Evolutionary conservation across 2,329 filamentous ascomycete species (phyloP).

Genomic region (Fusarium siculi): DNA sequence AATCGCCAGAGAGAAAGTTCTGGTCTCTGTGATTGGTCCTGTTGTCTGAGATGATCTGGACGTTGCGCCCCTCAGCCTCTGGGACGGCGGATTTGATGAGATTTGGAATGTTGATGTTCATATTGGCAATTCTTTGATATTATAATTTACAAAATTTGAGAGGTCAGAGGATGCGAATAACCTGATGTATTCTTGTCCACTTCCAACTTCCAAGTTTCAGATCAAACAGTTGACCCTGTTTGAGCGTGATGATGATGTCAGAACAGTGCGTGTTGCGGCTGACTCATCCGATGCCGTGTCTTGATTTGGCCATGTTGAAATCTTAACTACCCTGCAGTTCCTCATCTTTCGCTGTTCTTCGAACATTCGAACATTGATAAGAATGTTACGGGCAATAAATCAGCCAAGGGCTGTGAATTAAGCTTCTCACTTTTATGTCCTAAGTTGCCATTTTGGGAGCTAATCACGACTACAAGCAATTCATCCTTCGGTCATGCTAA

Average conservation of each 20-base stretch:
- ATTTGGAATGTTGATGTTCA: constrained; percentile 46
- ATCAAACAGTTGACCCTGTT: constrained; percentile 12
- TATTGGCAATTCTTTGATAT: not conserved
- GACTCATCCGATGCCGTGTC: not conserved
- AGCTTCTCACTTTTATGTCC: accelerated
- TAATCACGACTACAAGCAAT: accelerated
- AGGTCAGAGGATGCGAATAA: not conserved
- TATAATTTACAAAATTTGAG: too few species aligned
- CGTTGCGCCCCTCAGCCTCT: constrained; percentile 47
- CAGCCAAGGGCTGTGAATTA: accelerated
- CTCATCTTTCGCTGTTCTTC: not conserved
- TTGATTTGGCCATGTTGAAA: not conserved
- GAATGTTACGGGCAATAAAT: accelerated
- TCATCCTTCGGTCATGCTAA: accelerated
- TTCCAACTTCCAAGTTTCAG: constrained; percentile 35
- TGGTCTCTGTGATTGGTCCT: constrained; percentile 53
- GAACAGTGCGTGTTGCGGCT: not conserved
- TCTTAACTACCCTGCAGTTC: not conserved
- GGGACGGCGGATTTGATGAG: constrained; percentile 47
- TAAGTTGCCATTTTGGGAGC: accelerated
- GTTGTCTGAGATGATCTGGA: constrained; percentile 47
- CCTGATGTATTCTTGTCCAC: constrained; percentile 12
- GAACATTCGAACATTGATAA: accelerated
- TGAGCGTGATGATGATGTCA: constrained; percentile 30
- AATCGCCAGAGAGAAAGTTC: constrained; percentile 55